Percentiles rank a stretch among this genome's conserved stretches.
Conservation (phyloP, 768 basidiomycete species). For the Lentinula boryana region DNA sequence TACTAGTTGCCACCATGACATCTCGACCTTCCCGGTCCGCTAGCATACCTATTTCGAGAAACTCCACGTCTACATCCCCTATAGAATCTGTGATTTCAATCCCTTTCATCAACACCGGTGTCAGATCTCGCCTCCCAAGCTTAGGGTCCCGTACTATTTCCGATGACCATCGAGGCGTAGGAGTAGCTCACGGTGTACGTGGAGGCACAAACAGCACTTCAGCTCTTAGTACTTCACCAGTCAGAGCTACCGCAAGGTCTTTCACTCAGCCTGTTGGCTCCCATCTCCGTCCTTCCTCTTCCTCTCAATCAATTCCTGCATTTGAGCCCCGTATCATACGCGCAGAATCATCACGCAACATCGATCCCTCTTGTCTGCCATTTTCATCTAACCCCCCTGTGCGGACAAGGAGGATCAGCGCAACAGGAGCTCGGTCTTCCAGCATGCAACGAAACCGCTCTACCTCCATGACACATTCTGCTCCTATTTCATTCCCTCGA, state of each 20-base stretch:
- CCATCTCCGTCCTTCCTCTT: constrained; percentile 25
- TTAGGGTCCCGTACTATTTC: constrained; percentile 22
- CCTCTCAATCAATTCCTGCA: constrained; percentile 18
- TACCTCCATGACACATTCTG: constrained; percentile 21
- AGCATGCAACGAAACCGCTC: constrained; percentile 19
- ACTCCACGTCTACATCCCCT: constrained; percentile 35
- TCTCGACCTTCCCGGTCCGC: constrained; percentile 50
- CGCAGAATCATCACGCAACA: constrained; percentile 34
- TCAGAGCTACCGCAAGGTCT: constrained; percentile 39
- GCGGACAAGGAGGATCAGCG: constrained; percentile 28
- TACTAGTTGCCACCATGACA: background rate
- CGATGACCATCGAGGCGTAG: constrained; percentile 31
- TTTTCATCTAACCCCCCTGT: constrained; percentile 31
- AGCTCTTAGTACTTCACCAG: constrained; percentile 24
- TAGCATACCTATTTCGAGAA: constrained; percentile 58
- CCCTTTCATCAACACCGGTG: constrained; percentile 38
- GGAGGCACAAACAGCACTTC: constrained; percentile 17
- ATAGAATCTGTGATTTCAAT: constrained; percentile 54
- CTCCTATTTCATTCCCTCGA: constrained; percentile 45
- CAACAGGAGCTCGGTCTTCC: constrained; percentile 10
- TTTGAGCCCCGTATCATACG: constrained; percentile 59
- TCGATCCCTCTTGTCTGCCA: constrained; percentile 41
- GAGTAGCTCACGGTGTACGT: constrained; percentile 25
- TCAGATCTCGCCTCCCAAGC: constrained; percentile 33
- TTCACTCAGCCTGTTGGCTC: constrained; percentile 28